These are phyloP conservation scores for Lanmaoa rubissima DNA, from an alignment of 768 basidiomycete genomes.

Conservation along the genomic window DNA sequence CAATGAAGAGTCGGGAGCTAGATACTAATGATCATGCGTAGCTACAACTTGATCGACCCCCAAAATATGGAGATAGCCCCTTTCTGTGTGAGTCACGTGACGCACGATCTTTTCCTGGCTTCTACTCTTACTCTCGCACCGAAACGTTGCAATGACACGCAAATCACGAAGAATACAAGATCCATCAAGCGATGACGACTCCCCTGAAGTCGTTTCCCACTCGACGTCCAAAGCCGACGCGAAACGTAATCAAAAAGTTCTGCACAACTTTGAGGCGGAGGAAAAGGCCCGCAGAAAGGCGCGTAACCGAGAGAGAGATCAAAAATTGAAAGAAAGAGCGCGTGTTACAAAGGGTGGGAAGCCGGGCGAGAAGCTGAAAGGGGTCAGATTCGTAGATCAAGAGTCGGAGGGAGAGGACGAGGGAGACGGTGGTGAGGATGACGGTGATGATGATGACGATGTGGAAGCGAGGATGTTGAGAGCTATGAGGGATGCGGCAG, in stretches of 20 bases:
- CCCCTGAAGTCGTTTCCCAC: conserved; percentile 52
- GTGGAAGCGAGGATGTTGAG: conserved; percentile 28
- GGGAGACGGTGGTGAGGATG: conserved; percentile 26
- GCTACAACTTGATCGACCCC: not conserved
- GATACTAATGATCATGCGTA: not conserved
- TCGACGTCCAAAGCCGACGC: conserved; percentile 43
- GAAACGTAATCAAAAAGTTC: conserved; percentile 36
- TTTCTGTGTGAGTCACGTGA: not conserved
- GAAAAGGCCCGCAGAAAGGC: conserved; percentile 43
- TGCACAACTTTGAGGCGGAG: conserved; percentile 36
- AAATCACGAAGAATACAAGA: conserved; percentile 16
- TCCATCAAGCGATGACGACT: conserved; percentile 39
- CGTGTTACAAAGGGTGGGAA: conserved; percentile 17
- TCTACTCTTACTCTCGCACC: not conserved
- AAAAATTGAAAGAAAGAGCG: conserved; percentile 48
- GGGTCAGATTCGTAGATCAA: conserved; percentile 10
- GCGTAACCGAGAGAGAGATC: conserved; percentile 48
- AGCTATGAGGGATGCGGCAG: conserved; percentile 29
- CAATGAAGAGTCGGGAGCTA: too few species aligned
- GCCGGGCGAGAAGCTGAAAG: conserved; percentile 15
- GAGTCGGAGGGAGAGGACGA: conserved; percentile 18
- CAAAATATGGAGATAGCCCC: not conserved
- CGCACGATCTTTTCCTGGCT: not conserved
- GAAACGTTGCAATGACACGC: conserved; percentile 13
- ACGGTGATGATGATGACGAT: conserved; percentile 21